phyloP scores from a whole-genome alignment of 164 flowering plant genomes.

The Protea cynaroides region DNA sequence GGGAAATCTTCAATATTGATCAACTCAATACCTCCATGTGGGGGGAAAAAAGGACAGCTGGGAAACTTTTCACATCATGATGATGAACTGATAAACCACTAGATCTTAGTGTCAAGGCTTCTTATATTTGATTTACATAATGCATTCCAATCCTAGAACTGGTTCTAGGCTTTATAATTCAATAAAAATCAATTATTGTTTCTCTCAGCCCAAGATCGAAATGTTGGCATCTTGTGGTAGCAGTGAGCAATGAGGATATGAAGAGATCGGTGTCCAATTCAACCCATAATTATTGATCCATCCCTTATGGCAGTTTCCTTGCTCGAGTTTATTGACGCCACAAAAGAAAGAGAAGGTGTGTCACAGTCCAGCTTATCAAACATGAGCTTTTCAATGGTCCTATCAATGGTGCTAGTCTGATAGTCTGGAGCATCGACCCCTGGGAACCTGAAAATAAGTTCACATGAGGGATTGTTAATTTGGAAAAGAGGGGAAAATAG shows the following conservation, averaged over 20 bases:
- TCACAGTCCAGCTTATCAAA: conserved; percentile 26
- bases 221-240: conserved; percentile 12
- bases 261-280: background rate
- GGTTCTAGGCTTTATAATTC: too few species aligned
- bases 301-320: background rate
- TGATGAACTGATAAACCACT: background rate
- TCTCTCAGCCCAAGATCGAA: conserved; percentile 7
- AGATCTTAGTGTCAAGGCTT: background rate
- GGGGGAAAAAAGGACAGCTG: too few species aligned
- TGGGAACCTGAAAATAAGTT: conserved; percentile 19
- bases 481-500: background rate
- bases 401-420: conserved; percentile 35
- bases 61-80: background rate
- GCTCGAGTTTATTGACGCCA: conserved; percentile 5
- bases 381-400: conserved; percentile 40
- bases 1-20: too few species aligned
- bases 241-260: background rate
- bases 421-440: conserved; percentile 14
- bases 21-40: too few species aligned
- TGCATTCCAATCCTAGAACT: too few species aligned
- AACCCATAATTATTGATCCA: background rate
- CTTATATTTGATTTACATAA: too few species aligned
- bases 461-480: background rate
- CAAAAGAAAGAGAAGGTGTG: conserved; percentile 10
- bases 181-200: too few species aligned